phyloP scores from a whole-genome alignment of 805 yeast species.

The Sugiyamaella valdiviana region DNA sequence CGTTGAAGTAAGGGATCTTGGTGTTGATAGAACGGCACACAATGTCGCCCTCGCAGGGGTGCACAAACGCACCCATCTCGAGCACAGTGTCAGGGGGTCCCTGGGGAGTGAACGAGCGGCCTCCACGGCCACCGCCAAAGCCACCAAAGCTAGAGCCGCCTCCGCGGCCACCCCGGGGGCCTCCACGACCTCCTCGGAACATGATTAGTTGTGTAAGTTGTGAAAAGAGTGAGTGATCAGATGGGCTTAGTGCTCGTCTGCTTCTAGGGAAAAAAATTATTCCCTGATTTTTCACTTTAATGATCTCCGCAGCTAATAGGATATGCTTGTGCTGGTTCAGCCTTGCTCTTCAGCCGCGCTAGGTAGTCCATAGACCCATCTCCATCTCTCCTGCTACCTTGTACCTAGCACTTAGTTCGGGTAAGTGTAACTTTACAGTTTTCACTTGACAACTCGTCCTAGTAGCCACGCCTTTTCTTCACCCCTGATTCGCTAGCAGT shows the following conservation, averaged over 20 bases:
- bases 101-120: slow-evolving; percentile 69
- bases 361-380: too few relatives aligned
- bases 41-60: slow-evolving; percentile 93
- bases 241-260: background rate
- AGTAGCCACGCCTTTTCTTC: too few relatives aligned
- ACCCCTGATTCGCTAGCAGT: too few relatives aligned
- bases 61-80: slow-evolving; percentile 91
- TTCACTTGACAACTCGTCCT: too few relatives aligned
- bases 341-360: background rate
- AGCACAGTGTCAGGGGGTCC: slow-evolving; percentile 97
- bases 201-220: background rate
- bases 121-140: slow-evolving; percentile 27
- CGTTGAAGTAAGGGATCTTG: slow-evolving; percentile 96
- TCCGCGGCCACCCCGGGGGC: slow-evolving; percentile 55
- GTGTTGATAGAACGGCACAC: slow-evolving; percentile 93
- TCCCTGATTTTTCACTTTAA: background rate
- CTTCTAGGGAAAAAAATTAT: background rate
- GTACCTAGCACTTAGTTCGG: too few relatives aligned
- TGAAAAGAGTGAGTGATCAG: background rate
- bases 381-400: too few relatives aligned
- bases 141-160: slow-evolving; percentile 49
- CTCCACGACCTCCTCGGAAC: slow-evolving; percentile 39
- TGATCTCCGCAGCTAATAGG: background rate
- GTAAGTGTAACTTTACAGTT: too few relatives aligned
- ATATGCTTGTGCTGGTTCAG: background rate